Base-by-base conservation (phyloP, 2,329 filamentous ascomycete species). In the Cytospora paraplurivora region DNA sequence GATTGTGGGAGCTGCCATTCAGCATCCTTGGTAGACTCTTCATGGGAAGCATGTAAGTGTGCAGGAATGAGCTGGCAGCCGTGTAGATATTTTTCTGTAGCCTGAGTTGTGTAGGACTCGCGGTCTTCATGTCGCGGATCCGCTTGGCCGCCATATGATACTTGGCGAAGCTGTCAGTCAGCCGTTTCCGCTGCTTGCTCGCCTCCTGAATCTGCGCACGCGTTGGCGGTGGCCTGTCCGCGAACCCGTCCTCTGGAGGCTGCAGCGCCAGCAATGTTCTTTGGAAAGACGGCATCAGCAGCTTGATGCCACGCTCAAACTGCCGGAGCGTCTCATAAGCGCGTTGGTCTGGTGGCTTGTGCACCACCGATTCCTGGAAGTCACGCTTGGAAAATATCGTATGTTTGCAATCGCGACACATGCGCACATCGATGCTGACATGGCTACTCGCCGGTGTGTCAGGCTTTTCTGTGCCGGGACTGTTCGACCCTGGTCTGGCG, bases 11-110 rank as follows among this genome's bases (percentile, higher is more conserved):
- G 67, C 66, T 44, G 68, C 69, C 75, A 8, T 77, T 76, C 17
- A 93, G 79, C 67, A 92, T 79, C 50, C 86, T 85, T 0, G 90
- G 90, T 0, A 93, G 79, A 34, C 86, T 85, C 73, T 92, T 96
- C 15, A 97, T 79, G 0, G 93, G 92, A 10, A 97, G 82, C 91
- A 97, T 96, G 71, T 97, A 92, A 4, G 92, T 83, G 71, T 96
- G 93, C 5, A 97, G 78, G 70, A 97, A 97, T 56, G 85, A 84
- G 59, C 89, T 92, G 1, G 93, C 91, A 69, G 93, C 89, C 44
- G 89, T 85, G 70, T 96, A 93, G 13, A 97, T 88, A 3, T 91
- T 88, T 71, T 88, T 90, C 71, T 97, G 93, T 4, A 97, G 79
- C 53, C 85, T 84, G 63, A 86, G 78, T 72, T 97, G 93, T 0